Evolutionary conservation across 75 land plant species (phyloP), one percentile per base, ranked within the genome.

Genomic region (Larix kaempferi): DNA sequence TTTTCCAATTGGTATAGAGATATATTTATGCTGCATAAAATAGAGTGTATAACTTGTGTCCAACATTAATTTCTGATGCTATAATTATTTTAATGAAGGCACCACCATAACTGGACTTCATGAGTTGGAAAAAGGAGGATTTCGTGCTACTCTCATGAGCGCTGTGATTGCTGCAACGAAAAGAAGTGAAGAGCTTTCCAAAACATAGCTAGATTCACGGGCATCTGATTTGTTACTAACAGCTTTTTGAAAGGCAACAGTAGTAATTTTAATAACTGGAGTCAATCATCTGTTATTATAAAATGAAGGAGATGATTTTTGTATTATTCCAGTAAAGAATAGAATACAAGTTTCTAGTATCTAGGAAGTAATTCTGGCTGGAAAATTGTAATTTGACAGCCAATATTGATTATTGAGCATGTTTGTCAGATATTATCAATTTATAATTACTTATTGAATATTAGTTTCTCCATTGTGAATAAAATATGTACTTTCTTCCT

Each of bases 31-130:
- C 49, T 41, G 73, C 73, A 69, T 41, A 41, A 39, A 3, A 69
- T 69, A 54, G 52, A 49, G 22, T 63, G 16, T 14, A 52, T 35
- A 78, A 26, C 58, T 35, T 57, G 25, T 39, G 54, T 15, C 80
- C 23, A 55, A 41, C 21, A 58, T 56, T 54, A 2, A 58, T 56
- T 11, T 65, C 69, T 65, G 69, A 65, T 37, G 33, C 21, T 35
- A 65, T 17, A 65, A 21, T 61, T 62, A 16, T 56, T 26, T 80
- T 37, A 49, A 25, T 77, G 74, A 82, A 86, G 88, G 99, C 15
- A 97, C 99, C 65, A 97, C 98, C 35, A 97, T 97, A 58, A 92
- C 99, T 29, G 99, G 98, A 4, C 84, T 97, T 56, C 85, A 82
- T 37, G 98, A 91, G 65, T 77, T 97, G 27, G 99, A 97, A 81